A percentile compares a stretch with the other conserved stretches of the same genome.
These are phyloP conservation scores for Bassia scoparia DNA, from an alignment of 148 eudicot genomes.

Conservation along the genomic window DNA sequence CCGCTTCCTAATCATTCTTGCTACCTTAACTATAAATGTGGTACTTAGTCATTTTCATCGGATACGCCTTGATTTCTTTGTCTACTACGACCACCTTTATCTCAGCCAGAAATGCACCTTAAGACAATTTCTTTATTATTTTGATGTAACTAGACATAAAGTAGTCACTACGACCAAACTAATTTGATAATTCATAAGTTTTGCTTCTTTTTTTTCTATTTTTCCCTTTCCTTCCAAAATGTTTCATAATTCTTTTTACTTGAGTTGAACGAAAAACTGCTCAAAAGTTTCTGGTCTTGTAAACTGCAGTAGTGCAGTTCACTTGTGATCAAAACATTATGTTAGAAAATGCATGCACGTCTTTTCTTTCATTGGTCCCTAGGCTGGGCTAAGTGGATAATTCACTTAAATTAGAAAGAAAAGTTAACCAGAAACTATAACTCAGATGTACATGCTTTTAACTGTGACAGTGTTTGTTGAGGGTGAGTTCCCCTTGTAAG, in stretches of 20 bases:
- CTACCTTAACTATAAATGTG: no score
- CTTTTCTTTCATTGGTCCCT: neutral
- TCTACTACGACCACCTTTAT: no score
- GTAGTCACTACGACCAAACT: no score
- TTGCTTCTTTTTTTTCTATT: neutral
- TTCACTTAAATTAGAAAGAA: neutral
- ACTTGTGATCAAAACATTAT: neutral
- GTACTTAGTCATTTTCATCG: no score
- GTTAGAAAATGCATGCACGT: neutral
- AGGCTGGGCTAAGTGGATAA: neutral
- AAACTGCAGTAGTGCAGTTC: neutral
- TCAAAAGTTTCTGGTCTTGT: neutral
- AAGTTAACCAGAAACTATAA: neutral
- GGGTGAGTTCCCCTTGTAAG: neutral
- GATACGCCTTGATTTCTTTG: no score
- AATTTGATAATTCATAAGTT: neutral
- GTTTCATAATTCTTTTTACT: neutral
- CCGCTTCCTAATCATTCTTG: no score
- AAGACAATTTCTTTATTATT: no score
- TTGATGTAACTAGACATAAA: no score
- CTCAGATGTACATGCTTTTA: neutral
- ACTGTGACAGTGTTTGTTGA: neutral
- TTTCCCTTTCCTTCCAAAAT: no score
- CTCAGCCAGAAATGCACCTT: no score
- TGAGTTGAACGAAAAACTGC: neutral